A percentile compares a stretch with the other conserved stretches of the same genome.
These are phyloP conservation scores for Solanum corneliomulleri DNA, from an alignment of 257 asterid genomes.

Conservation along the genomic window DNA sequence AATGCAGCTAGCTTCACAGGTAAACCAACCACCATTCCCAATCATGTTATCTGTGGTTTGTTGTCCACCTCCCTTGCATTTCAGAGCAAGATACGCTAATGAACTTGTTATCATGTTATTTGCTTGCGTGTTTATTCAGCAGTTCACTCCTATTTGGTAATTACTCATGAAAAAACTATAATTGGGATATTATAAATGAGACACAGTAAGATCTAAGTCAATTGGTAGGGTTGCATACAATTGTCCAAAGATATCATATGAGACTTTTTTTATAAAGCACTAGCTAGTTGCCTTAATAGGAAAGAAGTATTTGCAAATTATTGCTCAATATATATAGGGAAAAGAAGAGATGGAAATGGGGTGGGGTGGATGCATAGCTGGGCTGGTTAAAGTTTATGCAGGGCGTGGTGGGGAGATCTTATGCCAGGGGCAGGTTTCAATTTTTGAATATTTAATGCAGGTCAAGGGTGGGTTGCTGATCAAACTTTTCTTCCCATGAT, in stretches of 20 bases:
- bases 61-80: neutral
- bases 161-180: neutral
- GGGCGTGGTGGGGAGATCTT: neutral
- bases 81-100: neutral
- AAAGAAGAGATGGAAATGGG: neutral
- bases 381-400: neutral
- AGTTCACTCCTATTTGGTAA: neutral
- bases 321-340: too few relatives aligned
- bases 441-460: neutral
- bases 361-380: neutral
- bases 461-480: neutral
- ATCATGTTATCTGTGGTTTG: neutral
- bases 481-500: neutral
- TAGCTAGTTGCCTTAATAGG: neutral
- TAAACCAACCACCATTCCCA: neutral
- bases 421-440: neutral
- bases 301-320: neutral
- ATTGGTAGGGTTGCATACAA: neutral
- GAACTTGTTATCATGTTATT: neutral
- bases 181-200: neutral
- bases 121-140: neutral
- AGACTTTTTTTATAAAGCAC: neutral
- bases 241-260: neutral
- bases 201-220: neutral
- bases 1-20: neutral